Evolutionary conservation across 495 filamentous ascomycete species (phyloP).

Genomic region (Schizothecium vesticola): DNA sequence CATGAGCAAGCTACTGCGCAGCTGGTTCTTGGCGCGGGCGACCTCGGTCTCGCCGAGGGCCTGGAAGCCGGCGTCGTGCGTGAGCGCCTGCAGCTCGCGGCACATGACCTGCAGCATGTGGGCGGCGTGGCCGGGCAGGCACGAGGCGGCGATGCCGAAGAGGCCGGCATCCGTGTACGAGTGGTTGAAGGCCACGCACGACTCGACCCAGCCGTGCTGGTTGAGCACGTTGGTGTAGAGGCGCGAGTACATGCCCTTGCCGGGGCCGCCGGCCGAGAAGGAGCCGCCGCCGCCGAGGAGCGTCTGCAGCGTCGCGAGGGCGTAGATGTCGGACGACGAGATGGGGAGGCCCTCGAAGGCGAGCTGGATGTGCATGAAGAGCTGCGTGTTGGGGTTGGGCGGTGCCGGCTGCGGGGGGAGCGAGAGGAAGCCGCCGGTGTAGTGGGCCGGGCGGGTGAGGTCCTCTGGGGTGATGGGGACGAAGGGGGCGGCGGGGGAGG

Average conservation of each 20-base stretch:
- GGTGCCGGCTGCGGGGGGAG: slow-evolving; percentile 75
- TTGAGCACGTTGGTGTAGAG: slow-evolving; percentile 97
- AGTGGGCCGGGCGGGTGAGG: slow-evolving; percentile 65
- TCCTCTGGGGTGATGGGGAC: slow-evolving; percentile 47
- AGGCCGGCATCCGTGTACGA: slow-evolving; percentile 92
- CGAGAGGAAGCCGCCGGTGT: slow-evolving; percentile 88
- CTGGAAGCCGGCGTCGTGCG: slow-evolving; percentile 61
- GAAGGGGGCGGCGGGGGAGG: slow-evolving; percentile 48
- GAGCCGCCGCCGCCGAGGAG: slow-evolving; percentile 94
- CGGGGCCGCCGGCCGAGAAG: slow-evolving; percentile 94
- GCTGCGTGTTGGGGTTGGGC: slow-evolving; percentile 69
- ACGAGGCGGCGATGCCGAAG: slow-evolving; percentile 88
- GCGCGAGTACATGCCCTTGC: slow-evolving; percentile 98
- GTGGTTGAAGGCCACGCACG: slow-evolving; percentile 92
- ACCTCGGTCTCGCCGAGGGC: slow-evolving; percentile 75
- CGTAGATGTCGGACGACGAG: slow-evolving; percentile 86
- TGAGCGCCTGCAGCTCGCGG: slow-evolving; percentile 74
- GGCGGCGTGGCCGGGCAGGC: slow-evolving; percentile 64
- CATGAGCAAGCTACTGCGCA: slow-evolving; percentile 87
- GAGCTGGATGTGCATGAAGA: slow-evolving; percentile 85
- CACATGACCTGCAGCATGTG: slow-evolving; percentile 93
- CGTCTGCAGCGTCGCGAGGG: slow-evolving; percentile 91
- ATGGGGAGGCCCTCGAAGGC: slow-evolving; percentile 95
- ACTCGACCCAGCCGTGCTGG: slow-evolving; percentile 94
- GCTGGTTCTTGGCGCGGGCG: slow-evolving; percentile 95